Percentiles rank a stretch among this genome's conserved stretches.
Evolutionary conservation across 176 grass and related monocot species (phyloP).

Genomic region (Eragrostis nindensis): DNA sequence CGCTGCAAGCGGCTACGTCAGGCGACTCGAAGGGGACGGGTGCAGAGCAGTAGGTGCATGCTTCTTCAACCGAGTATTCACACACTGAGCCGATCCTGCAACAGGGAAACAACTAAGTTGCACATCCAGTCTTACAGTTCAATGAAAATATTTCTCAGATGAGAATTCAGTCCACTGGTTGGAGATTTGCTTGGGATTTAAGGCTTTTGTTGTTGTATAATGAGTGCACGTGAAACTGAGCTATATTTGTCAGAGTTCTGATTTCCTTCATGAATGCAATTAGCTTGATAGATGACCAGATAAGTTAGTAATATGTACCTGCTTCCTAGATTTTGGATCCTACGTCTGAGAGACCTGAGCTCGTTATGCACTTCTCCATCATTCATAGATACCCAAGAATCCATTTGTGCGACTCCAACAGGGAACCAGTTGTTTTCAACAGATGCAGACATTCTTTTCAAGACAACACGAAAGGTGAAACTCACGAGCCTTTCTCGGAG

Average conservation of each 20-base stretch:
- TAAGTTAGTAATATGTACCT: slow-evolving; percentile 46
- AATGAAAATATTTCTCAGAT: background rate
- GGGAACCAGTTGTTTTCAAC: slow-evolving; percentile 49
- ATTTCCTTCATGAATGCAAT: slow-evolving; percentile 4
- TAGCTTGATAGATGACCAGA: background rate
- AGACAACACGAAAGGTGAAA: slow-evolving; percentile 64
- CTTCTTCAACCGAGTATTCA: slow-evolving; percentile 53
- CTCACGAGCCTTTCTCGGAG: slow-evolving; percentile 60
- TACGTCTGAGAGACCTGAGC: slow-evolving; percentile 55
- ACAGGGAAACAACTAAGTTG: slow-evolving; percentile 1
- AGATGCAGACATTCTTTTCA: slow-evolving; percentile 34
- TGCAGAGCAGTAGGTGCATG: slow-evolving; percentile 64
- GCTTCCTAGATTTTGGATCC: slow-evolving; percentile 55
- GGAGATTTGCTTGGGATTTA: background rate
- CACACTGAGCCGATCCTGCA: slow-evolving; percentile 50
- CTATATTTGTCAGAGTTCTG: background rate
- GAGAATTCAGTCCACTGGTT: background rate
- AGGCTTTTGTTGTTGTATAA: background rate
- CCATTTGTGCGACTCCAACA: slow-evolving; percentile 73
- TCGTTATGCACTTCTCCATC: slow-evolving; percentile 39
- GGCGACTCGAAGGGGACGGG: slow-evolving; percentile 60
- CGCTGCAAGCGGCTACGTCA: slow-evolving; percentile 56
- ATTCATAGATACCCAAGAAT: slow-evolving; percentile 60
- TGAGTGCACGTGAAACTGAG: background rate
- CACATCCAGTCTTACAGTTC: background rate